These are phyloP conservation scores for Tieghemiomyces parasiticus DNA, from an alignment of 192 early-diverging fungal species.

Conservation along the genomic window DNA sequence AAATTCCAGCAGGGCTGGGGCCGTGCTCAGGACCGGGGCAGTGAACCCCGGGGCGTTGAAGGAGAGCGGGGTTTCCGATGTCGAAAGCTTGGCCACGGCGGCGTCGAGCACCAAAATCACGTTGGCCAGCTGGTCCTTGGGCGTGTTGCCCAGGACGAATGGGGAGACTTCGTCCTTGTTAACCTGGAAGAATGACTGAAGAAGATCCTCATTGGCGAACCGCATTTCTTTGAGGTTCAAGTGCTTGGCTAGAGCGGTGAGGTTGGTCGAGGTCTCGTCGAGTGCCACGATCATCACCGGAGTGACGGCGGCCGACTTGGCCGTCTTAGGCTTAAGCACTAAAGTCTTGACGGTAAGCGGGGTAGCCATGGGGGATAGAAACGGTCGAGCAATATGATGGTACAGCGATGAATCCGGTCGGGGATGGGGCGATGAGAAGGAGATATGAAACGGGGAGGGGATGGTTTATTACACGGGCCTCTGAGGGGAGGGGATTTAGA, in stretches of 20 bases:
- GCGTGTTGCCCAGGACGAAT: conserved; percentile 49
- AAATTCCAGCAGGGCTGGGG: conserved; percentile 34
- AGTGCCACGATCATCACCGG: conserved; percentile 49
- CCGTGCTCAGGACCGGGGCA: conserved; percentile 40
- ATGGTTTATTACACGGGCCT: too few relatives aligned
- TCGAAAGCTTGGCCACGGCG: conserved; percentile 28
- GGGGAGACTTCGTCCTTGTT: conserved; percentile 44
- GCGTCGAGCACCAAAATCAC: conserved; percentile 63
- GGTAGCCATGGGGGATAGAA: too few relatives aligned
- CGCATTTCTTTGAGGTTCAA: conserved; percentile 56
- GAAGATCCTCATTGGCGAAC: conserved; percentile 51
- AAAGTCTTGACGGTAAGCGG: conserved; percentile 54
- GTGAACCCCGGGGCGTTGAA: conserved; percentile 51
- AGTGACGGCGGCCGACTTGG: conserved; percentile 39
- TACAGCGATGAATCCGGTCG: too few relatives aligned
- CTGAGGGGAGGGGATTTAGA: too few relatives aligned
- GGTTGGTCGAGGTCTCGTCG: conserved; percentile 32
- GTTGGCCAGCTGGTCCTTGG: conserved; percentile 30
- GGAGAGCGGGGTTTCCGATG: conserved; percentile 27
- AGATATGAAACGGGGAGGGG: too few relatives aligned
- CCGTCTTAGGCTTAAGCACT: conserved; percentile 65
- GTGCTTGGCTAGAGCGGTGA: conserved; percentile 31
- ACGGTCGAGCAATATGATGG: too few relatives aligned
- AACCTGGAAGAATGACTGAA: conserved; percentile 31
- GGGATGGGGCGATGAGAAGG: too few relatives aligned